Evolutionary conservation across 257 asterid genomes (phyloP), one percentile per base, ranked within the genome.

Genomic region (Galeopsis tetrahit): DNA sequence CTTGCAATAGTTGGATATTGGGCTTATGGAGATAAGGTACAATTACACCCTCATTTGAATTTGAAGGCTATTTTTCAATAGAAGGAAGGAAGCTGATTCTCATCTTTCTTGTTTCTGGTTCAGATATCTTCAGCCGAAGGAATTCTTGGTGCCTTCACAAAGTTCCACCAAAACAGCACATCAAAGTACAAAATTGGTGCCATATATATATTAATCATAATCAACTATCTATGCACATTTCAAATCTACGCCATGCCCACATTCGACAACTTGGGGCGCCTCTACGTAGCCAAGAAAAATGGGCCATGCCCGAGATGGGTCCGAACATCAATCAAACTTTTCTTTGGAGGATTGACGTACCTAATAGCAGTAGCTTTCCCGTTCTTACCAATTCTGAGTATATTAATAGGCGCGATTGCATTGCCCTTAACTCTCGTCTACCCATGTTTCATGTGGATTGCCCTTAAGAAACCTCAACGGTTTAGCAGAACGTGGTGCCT

Each of bases 391-490:
- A 78, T 79, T 11, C 38, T 92, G 61, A 92, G 83, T 0, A 53
- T 78, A 0, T 68, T 92, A 7, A 35, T 88, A 1, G 96, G 96
- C 2, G 86, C 88, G 1, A 35, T 88, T 5, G 81, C 83, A 0
- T 72, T 90, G 52, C 96, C 90, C 7, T 66, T 92, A 1, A 83
- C 90, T 3, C 53, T 86, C 31, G 83, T 75, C 1, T 90, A 88
- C 56, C 98, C 98, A 3, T 92, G 96, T 71, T 76, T 90, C 74
- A 92, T 88, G 92, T 90, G 94, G 94, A 56, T 85, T 40, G 75
- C 82, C 17, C 81, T 90, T 63, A 82, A 83, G 78, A 86, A 84
- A 34, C 88, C 94, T 10, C 58, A 11, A 6, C 68, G 53, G 6
- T 56, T 48, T 33, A 76, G 85, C 66, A 36, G 46, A 10, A 69